These are phyloP conservation scores for Didymella lethalis DNA, from an alignment of 2,329 filamentous ascomycete species.

Conservation along the genomic window DNA sequence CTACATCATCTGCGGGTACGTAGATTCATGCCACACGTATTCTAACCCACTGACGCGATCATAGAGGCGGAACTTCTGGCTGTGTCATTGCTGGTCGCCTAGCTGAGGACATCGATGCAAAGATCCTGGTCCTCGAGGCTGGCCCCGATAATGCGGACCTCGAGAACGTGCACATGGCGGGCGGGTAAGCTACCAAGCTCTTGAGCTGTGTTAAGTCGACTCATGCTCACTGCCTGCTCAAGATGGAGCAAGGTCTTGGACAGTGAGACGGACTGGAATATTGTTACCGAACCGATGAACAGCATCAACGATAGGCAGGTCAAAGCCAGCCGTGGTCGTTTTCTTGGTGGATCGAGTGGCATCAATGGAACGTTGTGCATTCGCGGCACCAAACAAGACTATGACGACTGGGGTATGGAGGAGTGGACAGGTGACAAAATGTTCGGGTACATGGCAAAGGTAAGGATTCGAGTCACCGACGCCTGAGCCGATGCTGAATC, in stretches of 20 bases:
- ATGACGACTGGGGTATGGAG: slow-evolving; percentile 64
- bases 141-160: slow-evolving; percentile 56
- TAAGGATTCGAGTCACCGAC: background rate
- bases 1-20: slow-evolving; percentile 41
- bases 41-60: background rate
- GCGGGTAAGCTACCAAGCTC: slow-evolving; percentile 47
- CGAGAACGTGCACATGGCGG: slow-evolving; percentile 61
- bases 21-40: too few relatives aligned
- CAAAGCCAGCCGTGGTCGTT: slow-evolving; percentile 59
- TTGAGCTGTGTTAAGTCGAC: background rate
- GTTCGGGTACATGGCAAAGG: slow-evolving; percentile 65
- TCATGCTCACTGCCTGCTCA: slow-evolving; percentile 20
- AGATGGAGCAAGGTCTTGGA: slow-evolving; percentile 58
- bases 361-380: slow-evolving; percentile 61
- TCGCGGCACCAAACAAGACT: slow-evolving; percentile 58
- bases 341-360: slow-evolving; percentile 60
- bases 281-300: slow-evolving; percentile 53
- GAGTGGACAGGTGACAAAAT: slow-evolving; percentile 67
- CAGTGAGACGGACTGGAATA: slow-evolving; percentile 62
- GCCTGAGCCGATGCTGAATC: background rate
- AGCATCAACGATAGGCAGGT: slow-evolving; percentile 55
- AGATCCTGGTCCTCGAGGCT: slow-evolving; percentile 58
- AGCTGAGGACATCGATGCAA: slow-evolving; percentile 54
- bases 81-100: slow-evolving; percentile 60
- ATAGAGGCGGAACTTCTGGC: slow-evolving; percentile 57